Base-by-base conservation (phyloP, 202 grass and related monocot genomes). In the Schoenoplectus triqueter region DNA sequence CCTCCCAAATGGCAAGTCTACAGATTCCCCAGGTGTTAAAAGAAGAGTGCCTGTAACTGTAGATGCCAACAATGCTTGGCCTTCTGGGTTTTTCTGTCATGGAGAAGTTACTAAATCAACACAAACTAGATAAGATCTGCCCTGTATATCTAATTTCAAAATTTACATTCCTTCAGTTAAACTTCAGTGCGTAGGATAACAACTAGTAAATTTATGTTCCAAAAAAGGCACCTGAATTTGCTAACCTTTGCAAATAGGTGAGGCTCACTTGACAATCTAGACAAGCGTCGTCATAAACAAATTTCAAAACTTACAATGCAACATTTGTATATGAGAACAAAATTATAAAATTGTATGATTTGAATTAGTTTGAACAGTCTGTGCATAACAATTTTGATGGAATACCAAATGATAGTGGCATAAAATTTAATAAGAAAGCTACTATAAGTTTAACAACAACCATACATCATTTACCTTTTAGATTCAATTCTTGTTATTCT, bases 1-100 rank as follows among this genome's bases (percentile, higher is more conserved):
- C 96, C 96, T 99, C 90, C 96, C 96, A 88, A 99, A 99, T 69
- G 96, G 87, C 84, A 94, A 95, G 71, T 91, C 85, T 79, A 20
- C 80, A 76, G 61, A 68, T 81, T 72, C 48, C 55, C 65, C 87
- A 65, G 84, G 59, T 19, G 41, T 85, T 60, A 70, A 46, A 86
- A 77, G 85, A 71, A 73, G 77, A 84, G 88, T 85, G 45, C 69
- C 87, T 77, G 91, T 86, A 45, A 99, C 88, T 52, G 90, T 96
- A 84, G 93, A 99, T 70, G 93, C 87, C 88, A 99, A 87, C 74
- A 99, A 87, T 83, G 92, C 86, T 92, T 99, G 96, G 6, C 96
- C 96, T 91, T 88, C 89, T 50, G 86, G 86, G 84, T 99, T 94
- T 90, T 64, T 89, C 96, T 99, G 87, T 86, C 90, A 69, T 83